Percentiles rank a stretch among this genome's conserved stretches.
These are phyloP conservation scores for Emmonsiellopsis sp. DNA, from an alignment of 2,329 filamentous ascomycete genomes.

Conservation along the genomic window DNA sequence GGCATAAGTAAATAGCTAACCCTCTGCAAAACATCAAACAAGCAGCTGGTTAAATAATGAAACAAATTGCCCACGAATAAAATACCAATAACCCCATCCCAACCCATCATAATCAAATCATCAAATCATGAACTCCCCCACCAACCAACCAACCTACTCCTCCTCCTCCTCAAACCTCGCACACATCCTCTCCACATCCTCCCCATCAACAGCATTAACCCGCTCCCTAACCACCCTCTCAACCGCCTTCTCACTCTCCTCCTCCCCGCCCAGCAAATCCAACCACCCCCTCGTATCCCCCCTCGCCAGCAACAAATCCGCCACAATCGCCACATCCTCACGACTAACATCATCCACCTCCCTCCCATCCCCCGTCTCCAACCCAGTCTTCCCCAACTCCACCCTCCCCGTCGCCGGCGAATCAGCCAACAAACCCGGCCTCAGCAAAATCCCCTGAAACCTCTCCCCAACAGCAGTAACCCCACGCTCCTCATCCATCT, in stretches of 20 bases:
- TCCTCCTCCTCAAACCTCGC: slow-evolving; percentile 16
- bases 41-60: too few relatives aligned
- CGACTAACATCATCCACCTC: slow-evolving; percentile 36
- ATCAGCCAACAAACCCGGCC: slow-evolving; percentile 42
- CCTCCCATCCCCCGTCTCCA: slow-evolving; percentile 18
- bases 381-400: slow-evolving; percentile 36
- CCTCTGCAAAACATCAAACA: too few relatives aligned
- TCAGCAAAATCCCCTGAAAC: slow-evolving; percentile 43
- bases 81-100: too few relatives aligned
- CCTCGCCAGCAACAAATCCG: slow-evolving; percentile 39
- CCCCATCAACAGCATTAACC: slow-evolving; percentile 40
- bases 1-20: too few relatives aligned
- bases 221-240: slow-evolving; percentile 35
- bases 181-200: slow-evolving; percentile 40
- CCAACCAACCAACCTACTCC: background rate
- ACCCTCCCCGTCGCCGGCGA: slow-evolving; percentile 39
- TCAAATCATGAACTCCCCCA: background rate
- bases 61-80: too few relatives aligned
- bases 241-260: slow-evolving; percentile 37
- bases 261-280: slow-evolving; percentile 44
- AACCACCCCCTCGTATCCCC: slow-evolving; percentile 43
- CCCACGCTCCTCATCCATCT: slow-evolving; percentile 10
- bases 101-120: background rate
- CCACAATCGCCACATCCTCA: slow-evolving; percentile 43
- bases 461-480: slow-evolving; percentile 18